Base-by-base conservation (phyloP, 345 rosid species). In the Citrus medica region DNA sequence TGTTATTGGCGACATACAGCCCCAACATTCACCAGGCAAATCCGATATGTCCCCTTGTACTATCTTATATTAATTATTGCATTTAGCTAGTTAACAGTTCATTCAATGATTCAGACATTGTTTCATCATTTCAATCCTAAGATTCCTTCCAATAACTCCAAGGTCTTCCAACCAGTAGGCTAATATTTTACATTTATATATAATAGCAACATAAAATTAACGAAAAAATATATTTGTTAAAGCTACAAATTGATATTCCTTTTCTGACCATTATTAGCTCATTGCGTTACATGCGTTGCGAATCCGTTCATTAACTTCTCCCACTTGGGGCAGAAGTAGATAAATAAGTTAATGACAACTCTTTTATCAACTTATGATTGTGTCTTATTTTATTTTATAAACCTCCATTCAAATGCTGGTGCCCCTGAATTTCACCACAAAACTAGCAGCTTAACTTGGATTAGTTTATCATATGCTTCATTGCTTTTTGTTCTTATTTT, bases 131-230 rank as follows among this genome's bases (percentile, higher is more conserved):
- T 76, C 61, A 28, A 10, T 30, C 17, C 53, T 46, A 12, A 35
- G 76, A 73, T 73, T 73, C 76, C 76, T 35, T 73, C 66, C 35
- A 35, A 35, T 58, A n/a, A 58, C 66, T 58, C 76, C 65, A 73
- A 58, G 64, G n/a, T 6, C 66, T 33, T 58, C 32, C 75, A 53
- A 13, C 74, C 24, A 25, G 53, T 1, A 30, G 25, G 16, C n/a
- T 32, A 35, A 66, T 4, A 3, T 37, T 66, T 37, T 4, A 22
- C 25, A 66, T 9, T 9, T 53, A 53, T 53, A 53, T 53, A 53
- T 53, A 53, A 53, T 53, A 53, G 21, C 58, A 53, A 53, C 58
- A 53, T 17, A 53, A 53, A 17, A 16, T 19, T 53, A 17, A 53
- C 21, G 58, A 53, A 46, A 13, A 46, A 13, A 13, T 46, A 46